Percentiles rank a stretch among this genome's conserved stretches.
Evolutionary conservation across 371 early-diverging fungal species (phyloP).

Genomic region (Syncephalis fuscata): DNA sequence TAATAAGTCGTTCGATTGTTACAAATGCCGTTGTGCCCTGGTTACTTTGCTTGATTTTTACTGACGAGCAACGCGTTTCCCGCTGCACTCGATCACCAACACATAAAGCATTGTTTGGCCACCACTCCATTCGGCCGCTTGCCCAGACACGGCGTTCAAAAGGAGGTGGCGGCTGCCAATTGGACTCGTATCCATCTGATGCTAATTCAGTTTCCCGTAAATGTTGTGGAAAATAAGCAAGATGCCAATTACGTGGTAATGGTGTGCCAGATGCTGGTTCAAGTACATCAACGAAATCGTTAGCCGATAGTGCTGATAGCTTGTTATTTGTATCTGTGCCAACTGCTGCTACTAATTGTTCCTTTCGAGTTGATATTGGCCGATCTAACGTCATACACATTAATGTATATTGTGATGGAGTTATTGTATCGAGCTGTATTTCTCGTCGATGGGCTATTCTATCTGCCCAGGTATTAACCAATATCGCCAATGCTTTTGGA

Average conservation of each 20-base stretch:
- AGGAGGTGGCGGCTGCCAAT: slow-evolving; percentile 57
- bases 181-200: slow-evolving; percentile 59
- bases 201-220: slow-evolving; percentile 46
- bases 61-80: slow-evolving; percentile 25
- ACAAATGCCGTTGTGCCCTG: slow-evolving; percentile 52
- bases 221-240: slow-evolving; percentile 59
- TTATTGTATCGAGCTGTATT: no score
- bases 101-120: slow-evolving; percentile 28
- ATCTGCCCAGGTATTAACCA: no score
- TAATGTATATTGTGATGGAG: no score
- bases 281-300: no score
- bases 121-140: slow-evolving; percentile 49
- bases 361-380: no score
- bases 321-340: no score
- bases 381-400: no score
- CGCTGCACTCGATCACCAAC: slow-evolving; percentile 42
- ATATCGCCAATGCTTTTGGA: no score
- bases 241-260: slow-evolving; percentile 58
- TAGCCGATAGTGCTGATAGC: no score
- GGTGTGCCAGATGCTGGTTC: slow-evolving; percentile 13
- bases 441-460: no score
- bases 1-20: slow-evolving; percentile 35
- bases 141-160: slow-evolving; percentile 75
- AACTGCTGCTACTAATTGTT: no score
- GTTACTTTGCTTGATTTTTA: slow-evolving; percentile 27